Percentiles rank a stretch among this genome's conserved stretches.
Evolutionary conservation across 2,329 filamentous ascomycete genomes (phyloP).

Genomic region (Phyllosticta paracitricarpa): DNA sequence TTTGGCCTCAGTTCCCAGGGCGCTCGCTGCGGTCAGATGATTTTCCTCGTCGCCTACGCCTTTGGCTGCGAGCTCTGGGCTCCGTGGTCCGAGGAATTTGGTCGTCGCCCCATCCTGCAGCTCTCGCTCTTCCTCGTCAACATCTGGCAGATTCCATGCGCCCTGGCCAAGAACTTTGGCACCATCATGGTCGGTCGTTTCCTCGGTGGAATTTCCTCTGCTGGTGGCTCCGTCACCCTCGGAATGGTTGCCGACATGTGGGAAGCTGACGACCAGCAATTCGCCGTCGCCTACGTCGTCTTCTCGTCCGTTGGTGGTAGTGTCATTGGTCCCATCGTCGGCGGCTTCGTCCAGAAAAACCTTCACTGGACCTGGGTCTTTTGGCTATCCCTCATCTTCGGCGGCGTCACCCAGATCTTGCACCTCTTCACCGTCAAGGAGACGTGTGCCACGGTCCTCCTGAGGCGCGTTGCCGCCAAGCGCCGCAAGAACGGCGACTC

Average conservation of each 20-base stretch:
- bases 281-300: conserved; percentile 50
- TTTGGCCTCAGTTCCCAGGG: conserved; percentile 38
- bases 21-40: conserved; percentile 38
- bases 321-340: conserved; percentile 44
- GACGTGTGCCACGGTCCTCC: conserved; percentile 62
- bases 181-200: conserved; percentile 36
- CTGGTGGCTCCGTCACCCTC: conserved; percentile 53
- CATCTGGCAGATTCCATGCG: conserved; percentile 42
- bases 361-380: conserved; percentile 60
- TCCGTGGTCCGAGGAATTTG: conserved; percentile 45
- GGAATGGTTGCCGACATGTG: conserved; percentile 57
- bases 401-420: conserved; percentile 54
- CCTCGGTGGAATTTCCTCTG: conserved; percentile 50
- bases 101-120: conserved; percentile 43
- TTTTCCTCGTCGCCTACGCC: conserved; percentile 43
- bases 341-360: conserved; percentile 42
- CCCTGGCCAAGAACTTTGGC: conserved; percentile 32
- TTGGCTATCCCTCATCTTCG: conserved; percentile 76
- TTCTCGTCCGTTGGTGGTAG: conserved; percentile 47
- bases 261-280: conserved; percentile 46
- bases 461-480: conserved; percentile 67
- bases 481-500: conserved; percentile 50
- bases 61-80: conserved; percentile 45
- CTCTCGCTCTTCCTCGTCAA: conserved; percentile 43
- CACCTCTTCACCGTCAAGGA: conserved; percentile 65